Conservation (phyloP, 2,329 filamentous ascomycete genomes). For the Clarireedia paspali region DNA sequence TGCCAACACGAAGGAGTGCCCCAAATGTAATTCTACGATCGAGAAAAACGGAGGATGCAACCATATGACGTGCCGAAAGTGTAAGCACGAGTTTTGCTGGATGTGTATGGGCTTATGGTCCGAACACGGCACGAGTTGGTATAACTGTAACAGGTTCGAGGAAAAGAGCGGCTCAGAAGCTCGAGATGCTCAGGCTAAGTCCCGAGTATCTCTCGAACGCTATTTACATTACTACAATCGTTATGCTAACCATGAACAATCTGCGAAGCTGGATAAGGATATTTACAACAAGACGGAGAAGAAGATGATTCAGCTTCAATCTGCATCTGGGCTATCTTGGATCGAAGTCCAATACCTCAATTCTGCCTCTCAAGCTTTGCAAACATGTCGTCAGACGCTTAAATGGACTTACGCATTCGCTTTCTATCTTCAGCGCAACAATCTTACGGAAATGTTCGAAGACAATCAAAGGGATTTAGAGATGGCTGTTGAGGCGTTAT, state of each 20-base stretch:
- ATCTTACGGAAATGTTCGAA: conserved; percentile 93
- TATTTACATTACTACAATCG: conserved; percentile 99
- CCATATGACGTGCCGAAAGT: conserved; percentile 96
- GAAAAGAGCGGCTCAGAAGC: conserved; percentile 92
- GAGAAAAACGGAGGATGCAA: conserved; percentile 99
- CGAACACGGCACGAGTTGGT: conserved; percentile 98
- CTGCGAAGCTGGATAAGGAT: conserved; percentile 91
- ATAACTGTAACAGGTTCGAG: conserved; percentile 96
- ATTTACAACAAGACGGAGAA: conserved; percentile 94
- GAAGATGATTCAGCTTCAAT: conserved; percentile 97
- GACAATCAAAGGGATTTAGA: conserved; percentile 98
- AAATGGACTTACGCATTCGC: conserved; percentile 99
- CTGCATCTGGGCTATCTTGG: conserved; percentile 93
- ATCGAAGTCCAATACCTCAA: conserved; percentile 98
- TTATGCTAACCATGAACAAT: conserved; percentile 98
- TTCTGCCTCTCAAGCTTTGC: conserved; percentile 83
- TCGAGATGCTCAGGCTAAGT: conserved; percentile 84
- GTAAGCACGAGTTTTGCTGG: conserved; percentile 97
- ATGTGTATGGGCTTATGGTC: conserved; percentile 99
- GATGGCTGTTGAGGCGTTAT: conserved; percentile 91
- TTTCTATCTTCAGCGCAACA: conserved; percentile 93
- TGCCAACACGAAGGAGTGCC: conserved; percentile 96
- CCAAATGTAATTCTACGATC: conserved; percentile 91
- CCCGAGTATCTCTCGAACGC: conserved; percentile 83
- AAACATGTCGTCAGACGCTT: conserved; percentile 94